A percentile compares a stretch with the other conserved stretches of the same genome.
These are phyloP conservation scores for Solanum infundibuliforme DNA, from an alignment of 257 asterid species.

Conservation along the genomic window DNA sequence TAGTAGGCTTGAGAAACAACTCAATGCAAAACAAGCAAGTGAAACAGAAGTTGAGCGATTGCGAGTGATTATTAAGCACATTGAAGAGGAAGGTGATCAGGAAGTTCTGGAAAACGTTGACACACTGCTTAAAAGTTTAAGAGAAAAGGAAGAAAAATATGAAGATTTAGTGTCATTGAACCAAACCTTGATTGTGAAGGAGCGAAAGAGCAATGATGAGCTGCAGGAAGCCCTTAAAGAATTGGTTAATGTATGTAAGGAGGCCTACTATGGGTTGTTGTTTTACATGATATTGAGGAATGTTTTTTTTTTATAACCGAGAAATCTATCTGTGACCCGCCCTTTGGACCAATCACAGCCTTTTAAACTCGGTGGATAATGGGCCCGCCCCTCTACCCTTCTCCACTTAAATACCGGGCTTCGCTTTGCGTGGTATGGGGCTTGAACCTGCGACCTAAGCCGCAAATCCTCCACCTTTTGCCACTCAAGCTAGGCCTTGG, in stretches of 20 bases:
- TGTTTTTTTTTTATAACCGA: neutral
- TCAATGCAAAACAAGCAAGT: constrained; percentile 65
- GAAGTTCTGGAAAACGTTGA: constrained; percentile 57
- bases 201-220: constrained; percentile 71
- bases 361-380: too few species aligned
- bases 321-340: too few species aligned
- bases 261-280: neutral
- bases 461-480: too few species aligned
- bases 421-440: too few species aligned
- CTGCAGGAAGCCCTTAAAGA: constrained; percentile 95
- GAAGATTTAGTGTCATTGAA: constrained; percentile 43
- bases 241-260: constrained; percentile 57
- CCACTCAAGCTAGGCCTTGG: too few species aligned
- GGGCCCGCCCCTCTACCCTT: too few species aligned
- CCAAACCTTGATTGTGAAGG: constrained; percentile 60
- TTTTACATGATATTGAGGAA: neutral
- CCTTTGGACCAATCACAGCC: too few species aligned
- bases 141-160: constrained; percentile 76
- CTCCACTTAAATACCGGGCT: too few species aligned
- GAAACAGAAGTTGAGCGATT: constrained; percentile 68
- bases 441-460: too few species aligned
- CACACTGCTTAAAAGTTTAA: constrained; percentile 36
- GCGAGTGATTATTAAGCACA: constrained; percentile 63
- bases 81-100: constrained; percentile 54
- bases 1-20: constrained; percentile 56